Evolutionary conservation across 768 basidiomycete genomes (phyloP), one percentile per base, ranked within the genome.

Genomic region (Russula ochroleuca): DNA sequence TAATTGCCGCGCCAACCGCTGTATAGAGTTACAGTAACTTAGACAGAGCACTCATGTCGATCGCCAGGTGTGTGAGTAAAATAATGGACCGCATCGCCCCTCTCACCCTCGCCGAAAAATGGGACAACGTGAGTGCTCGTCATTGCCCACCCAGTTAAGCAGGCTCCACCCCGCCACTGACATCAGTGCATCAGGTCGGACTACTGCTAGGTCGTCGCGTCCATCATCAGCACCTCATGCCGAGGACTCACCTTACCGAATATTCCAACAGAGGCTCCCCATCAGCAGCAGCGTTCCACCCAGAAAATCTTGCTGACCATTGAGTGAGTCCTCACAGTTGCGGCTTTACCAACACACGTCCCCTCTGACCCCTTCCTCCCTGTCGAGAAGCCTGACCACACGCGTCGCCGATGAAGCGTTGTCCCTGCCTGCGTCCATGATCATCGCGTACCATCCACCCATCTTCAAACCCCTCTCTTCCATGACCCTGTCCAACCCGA

Each of bases 11-110:
- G n/a, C n/a, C n/a, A n/a, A n/a, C n/a, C n/a, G n/a, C n/a, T n/a
- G n/a, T n/a, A n/a, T n/a, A n/a, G n/a, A n/a, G n/a, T n/a, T n/a
- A n/a, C n/a, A n/a, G n/a, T n/a, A n/a, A 28, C 28, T 28, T 28
- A 5, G 40, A 17, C 40, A 21, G 19, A 11, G 45, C 45, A 47
- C 7, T 56, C 19, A 66, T 73, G 72, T 73, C 75, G 13, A 61
- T 79, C 37, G 70, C 85, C 14, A 85, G 81, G 72, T 75, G 79
- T 37, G 83, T 87, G 13, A 82, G 81, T 68, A 80, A 77, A 48
- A 85, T 86, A 0, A 88, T 93, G 87, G 88, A 90, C 66, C 82
- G 85, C 31, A 89, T 97, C 67, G 94, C 94, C 1, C 95, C 95
- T 3, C 80, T 93, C 23, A 79, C 83, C 41, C 80, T 97, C 9